Evolutionary conservation across 208 protist genomes (phyloP).

Genomic region (Crithidia acanthocephali): DNA sequence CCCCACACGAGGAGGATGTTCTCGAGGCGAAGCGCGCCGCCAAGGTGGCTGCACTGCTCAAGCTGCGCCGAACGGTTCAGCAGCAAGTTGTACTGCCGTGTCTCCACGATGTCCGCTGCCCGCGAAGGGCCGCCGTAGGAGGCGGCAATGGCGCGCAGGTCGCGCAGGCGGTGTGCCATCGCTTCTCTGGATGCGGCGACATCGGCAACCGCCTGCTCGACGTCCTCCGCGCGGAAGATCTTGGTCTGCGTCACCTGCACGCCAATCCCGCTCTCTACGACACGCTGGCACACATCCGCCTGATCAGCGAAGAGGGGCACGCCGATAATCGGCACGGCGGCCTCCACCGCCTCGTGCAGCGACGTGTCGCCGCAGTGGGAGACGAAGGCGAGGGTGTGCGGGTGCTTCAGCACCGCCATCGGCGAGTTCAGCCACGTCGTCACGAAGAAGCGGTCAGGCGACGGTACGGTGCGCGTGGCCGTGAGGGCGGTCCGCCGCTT

Average conservation of each 20-base stretch:
- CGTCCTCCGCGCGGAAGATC: constrained; percentile 34
- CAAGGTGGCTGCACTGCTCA: constrained; percentile 37
- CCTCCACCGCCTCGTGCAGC: constrained; percentile 47
- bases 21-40: constrained; percentile 10
- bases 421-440: constrained; percentile 37
- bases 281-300: constrained; percentile 62
- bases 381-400: constrained; percentile 44
- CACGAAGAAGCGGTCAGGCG: constrained; percentile 18
- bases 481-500: constrained; percentile 26
- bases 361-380: constrained; percentile 60
- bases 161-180: constrained; percentile 28
- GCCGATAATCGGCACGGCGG: constrained; percentile 43
- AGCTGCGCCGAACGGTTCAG: constrained; percentile 33
- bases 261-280: constrained; percentile 45
- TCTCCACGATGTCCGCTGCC: constrained; percentile 55
- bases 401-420: constrained; percentile 52
- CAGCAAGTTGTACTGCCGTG: constrained; percentile 51
- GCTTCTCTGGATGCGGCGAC: constrained; percentile 11
- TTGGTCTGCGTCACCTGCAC: constrained; percentile 35
- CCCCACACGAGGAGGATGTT: constrained; percentile 10
- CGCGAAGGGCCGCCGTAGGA: constrained; percentile 43
- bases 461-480: background rate
- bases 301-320: constrained; percentile 65
- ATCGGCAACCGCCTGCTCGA: constrained; percentile 27
- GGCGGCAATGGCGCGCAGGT: constrained; percentile 29